Evolutionary conservation across 148 eudicot genomes (phyloP), one percentile per base, ranked within the genome.

Genomic region (Salicornia ramosissima): DNA sequence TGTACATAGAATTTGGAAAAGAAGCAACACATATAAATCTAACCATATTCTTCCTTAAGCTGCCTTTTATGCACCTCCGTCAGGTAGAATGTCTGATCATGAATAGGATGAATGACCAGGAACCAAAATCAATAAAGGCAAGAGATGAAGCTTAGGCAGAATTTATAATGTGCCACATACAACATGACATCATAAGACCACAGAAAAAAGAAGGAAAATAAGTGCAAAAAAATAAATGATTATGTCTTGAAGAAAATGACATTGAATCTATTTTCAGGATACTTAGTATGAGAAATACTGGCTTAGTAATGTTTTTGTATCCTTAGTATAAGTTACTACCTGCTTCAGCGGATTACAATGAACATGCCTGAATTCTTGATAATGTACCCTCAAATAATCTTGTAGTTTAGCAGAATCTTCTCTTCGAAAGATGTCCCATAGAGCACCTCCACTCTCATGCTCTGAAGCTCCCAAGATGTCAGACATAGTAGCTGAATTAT

Each of bases 391-490:
- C 59, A 90, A 79, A 79, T 86, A 90, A 39, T 90, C 87, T 71
- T 83, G 72, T 58, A 90, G 86, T 82, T 84, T 83, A 43, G 81
- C 80, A 22, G 80, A 84, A 79, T 90, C 93, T 78, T 88, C 71
- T 69, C 93, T 71, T 46, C 91, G 79, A 40, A 88, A 90, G 36
- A 90, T 86, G 45, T 90, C 91, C 96, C 94, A 90, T 19, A 88
- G 71, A 59, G 91, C 96, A 71, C 93, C 96, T 52, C 82, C 92
- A 49, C 76, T 73, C 0, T 5, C 29, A 30, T 25, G 24, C 51
- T 73, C 77, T n/a, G n/a, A n/a, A n/a, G n/a, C n/a, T n/a, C n/a
- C n/a, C n/a, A n/a, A n/a, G n/a, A n/a, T n/a, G n/a, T n/a, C n/a
- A n/a, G n/a, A n/a, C n/a, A n/a, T n/a, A n/a, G n/a, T n/a, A n/a